A percentile compares a stretch with the other conserved stretches of the same genome.
Conservation (phyloP, 768 basidiomycete genomes). For the Trametes gibbosa region DNA sequence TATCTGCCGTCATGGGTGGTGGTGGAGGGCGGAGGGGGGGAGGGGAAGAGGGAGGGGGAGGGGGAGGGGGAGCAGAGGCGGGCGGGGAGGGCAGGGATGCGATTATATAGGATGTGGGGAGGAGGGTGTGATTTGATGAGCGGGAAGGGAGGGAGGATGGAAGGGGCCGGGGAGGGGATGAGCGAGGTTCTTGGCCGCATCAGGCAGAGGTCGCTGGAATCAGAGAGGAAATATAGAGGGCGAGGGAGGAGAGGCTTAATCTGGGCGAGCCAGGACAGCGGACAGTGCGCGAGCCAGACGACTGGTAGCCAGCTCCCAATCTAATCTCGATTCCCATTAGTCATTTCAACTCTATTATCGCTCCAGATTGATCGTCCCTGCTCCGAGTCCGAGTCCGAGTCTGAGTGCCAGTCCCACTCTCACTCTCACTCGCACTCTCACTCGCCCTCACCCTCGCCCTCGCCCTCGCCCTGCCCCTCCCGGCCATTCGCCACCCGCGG, state of each 20-base stretch:
- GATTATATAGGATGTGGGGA: conserved; percentile 22
- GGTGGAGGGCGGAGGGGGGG: conserved; percentile 8
- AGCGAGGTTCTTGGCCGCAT: conserved; percentile 18
- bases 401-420: too few species aligned
- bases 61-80: conserved; percentile 23
- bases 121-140: conserved; percentile 14
- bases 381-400: too few species aligned
- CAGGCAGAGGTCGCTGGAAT: conserved; percentile 2
- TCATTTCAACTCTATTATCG: conserved; percentile 13
- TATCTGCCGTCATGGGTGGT: conserved; percentile 29
- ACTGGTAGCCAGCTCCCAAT: conserved; percentile 14
- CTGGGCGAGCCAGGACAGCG: conserved; percentile 10
- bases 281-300: conserved; percentile 7
- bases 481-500: background rate
- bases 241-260: background rate
- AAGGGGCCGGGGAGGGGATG: conserved; percentile 1
- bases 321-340: conserved; percentile 12
- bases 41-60: conserved; percentile 16
- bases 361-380: conserved; percentile 19
- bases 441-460: too few species aligned
- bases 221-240: conserved; percentile 8
- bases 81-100: conserved; percentile 7
- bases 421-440: background rate
- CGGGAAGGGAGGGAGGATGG: conserved; percentile 1
- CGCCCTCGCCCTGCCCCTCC: background rate